phyloP scores from a whole-genome alignment of 179 eudicot genomes.

The Heliamphora pulchella region DNA sequence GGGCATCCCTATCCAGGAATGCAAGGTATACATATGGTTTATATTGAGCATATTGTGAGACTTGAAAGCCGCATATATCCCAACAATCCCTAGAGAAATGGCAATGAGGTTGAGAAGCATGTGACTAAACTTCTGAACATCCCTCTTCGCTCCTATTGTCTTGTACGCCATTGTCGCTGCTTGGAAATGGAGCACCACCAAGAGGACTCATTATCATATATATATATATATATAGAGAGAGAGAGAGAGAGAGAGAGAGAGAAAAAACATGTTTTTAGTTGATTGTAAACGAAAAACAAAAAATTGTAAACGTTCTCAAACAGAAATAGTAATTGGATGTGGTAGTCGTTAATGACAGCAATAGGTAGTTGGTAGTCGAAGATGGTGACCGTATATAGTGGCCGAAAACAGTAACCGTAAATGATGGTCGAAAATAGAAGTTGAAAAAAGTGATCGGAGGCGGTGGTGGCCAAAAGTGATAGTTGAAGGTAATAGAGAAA shows the following conservation, averaged over 20 bases:
- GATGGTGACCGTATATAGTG: too few relatives aligned
- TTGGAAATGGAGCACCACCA: neutral
- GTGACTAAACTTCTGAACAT: conserved; percentile 34
- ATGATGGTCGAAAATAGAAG: too few relatives aligned
- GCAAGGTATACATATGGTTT: conserved; percentile 39
- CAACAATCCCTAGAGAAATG: conserved; percentile 32
- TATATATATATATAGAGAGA: too few relatives aligned
- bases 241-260: neutral
- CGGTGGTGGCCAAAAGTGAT: too few relatives aligned
- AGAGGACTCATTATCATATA: neutral
- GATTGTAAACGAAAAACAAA: too few relatives aligned
- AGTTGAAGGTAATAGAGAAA: too few relatives aligned
- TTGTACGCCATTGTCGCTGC: conserved; percentile 49
- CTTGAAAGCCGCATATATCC: conserved; percentile 52
- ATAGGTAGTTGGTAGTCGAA: too few relatives aligned
- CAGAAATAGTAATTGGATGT: too few relatives aligned
- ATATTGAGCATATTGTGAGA: conserved; percentile 30
- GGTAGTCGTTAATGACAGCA: too few relatives aligned
- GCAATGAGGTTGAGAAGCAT: conserved; percentile 40
- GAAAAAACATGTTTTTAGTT: neutral
- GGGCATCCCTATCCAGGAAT: conserved; percentile 58
- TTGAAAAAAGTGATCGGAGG: too few relatives aligned
- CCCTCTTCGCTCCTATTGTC: conserved; percentile 34
- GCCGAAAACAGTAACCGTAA: too few relatives aligned
- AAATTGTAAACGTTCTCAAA: too few relatives aligned